Base-by-base conservation (phyloP, 1,284 basidiomycete species). In the Puccinia coronata region DNA sequence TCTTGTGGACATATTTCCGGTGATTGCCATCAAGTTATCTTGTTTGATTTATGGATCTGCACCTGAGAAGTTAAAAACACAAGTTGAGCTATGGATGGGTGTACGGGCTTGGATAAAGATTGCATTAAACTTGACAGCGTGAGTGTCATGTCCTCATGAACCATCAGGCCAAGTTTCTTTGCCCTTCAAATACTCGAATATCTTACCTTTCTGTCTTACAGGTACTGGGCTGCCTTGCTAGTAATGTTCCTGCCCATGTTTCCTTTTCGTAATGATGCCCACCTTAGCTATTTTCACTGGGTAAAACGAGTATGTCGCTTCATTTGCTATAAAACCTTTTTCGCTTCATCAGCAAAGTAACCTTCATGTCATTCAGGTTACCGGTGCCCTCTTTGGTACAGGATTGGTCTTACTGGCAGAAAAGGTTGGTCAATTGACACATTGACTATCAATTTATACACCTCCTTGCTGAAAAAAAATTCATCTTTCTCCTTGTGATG, bases 391-490 rank as follows among this genome's bases (percentile, higher is more conserved):
- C 39, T 93, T 93, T 84, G 87, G 91, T 16, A 87, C 89, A 4
- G 88, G 89, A 1, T 85, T 92, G 31, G 88, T 93, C 65, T 85
- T 93, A 11, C 88, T 92, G 5, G 88, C 87, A 12, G 92, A 93
- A 85, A 93, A 93, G 84, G 85, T 71, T 5, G 14, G 63, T 8
- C 9, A 67, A 47, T 25, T 34, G 8, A 18, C 25, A 2, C 53
- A 41, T 25, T 51, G 9, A 12, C 53, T 28, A 55, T 57, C 39
- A 73, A 36, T 39, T 72, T 34, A 34, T 34, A 34, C 14, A 12
- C 57, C 25, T n/a, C n/a, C 31, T 51, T 47, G 20, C 1, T 39
- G 55, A 28, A n/a, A n/a, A n/a, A 14, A 67, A 28, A 31, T 36
- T 39, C 34, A 20, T 57, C 1, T 41, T 43, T 25, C 41, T 47